Evolutionary conservation across 1,284 basidiomycete species (phyloP).

Genomic region (Marasmius oreades): DNA sequence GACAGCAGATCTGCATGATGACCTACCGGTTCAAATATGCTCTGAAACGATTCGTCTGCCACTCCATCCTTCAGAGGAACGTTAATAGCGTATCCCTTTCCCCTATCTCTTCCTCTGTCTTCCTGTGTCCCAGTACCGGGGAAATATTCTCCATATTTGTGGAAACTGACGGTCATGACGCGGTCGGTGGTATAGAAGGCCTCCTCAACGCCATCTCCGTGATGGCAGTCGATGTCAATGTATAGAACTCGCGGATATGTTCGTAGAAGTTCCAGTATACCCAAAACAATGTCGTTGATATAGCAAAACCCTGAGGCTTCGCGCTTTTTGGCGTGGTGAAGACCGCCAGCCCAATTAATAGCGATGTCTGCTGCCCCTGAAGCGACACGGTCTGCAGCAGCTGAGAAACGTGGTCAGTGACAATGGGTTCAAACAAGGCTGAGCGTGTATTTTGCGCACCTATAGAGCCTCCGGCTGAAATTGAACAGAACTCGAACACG

Average conservation of each 20-base stretch:
- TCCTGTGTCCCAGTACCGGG: slow-evolving; percentile 90
- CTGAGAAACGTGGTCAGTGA: slow-evolving; percentile 32
- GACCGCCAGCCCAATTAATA: slow-evolving; percentile 97
- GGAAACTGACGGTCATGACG: slow-evolving; percentile 95
- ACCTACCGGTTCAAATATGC: slow-evolving; percentile 87
- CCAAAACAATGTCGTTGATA: slow-evolving; percentile 94
- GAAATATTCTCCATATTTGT: slow-evolving; percentile 97
- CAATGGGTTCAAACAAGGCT: not conserved
- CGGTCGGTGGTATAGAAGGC: slow-evolving; percentile 98
- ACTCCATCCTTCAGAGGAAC: slow-evolving; percentile 94
- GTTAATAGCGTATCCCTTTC: slow-evolving; percentile 90
- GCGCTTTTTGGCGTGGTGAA: slow-evolving; percentile 97
- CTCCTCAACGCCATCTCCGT: slow-evolving; percentile 98
- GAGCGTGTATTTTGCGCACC: slow-evolving; percentile 35
- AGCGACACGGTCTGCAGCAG: slow-evolving; percentile 80
- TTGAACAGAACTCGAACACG: slow-evolving; percentile 95
- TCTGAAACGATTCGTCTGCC: slow-evolving; percentile 79
- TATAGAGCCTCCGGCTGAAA: slow-evolving; percentile 93
- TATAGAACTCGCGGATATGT: slow-evolving; percentile 88
- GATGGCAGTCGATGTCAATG: slow-evolving; percentile 98
- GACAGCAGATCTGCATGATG: not conserved
- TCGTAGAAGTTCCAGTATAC: slow-evolving; percentile 84
- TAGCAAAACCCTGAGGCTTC: slow-evolving; percentile 98
- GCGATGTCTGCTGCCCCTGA: slow-evolving; percentile 86
- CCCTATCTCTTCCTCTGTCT: slow-evolving; percentile 83